Evolutionary conservation across 2,329 filamentous ascomycete species (phyloP).

Genomic region (Didymosphaeria variabile): DNA sequence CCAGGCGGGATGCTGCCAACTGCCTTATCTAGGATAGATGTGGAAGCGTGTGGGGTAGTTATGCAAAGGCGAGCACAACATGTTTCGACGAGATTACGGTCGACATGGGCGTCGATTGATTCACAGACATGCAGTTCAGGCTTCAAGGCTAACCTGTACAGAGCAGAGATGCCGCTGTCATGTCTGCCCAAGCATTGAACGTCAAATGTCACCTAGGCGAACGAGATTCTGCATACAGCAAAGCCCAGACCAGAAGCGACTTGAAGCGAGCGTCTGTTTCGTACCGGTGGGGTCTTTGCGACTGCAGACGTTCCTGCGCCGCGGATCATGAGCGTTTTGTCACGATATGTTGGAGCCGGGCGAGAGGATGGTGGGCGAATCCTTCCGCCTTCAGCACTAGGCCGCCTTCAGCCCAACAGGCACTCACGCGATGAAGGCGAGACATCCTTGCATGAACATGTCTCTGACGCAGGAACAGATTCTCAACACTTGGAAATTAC

Average conservation of each 20-base stretch:
- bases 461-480: background rate
- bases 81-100: slow-evolving; percentile 12
- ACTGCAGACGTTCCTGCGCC: slow-evolving; percentile 18
- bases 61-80: slow-evolving; percentile 12
- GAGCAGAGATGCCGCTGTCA: slow-evolving; percentile 24
- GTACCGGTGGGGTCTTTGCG: slow-evolving; percentile 23
- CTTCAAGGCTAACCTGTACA: slow-evolving; percentile 11
- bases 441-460: slow-evolving; percentile 13
- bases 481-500: background rate
- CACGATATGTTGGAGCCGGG: slow-evolving; percentile 28
- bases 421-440: slow-evolving; percentile 21
- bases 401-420: slow-evolving; percentile 9
- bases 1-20: slow-evolving; percentile 29
- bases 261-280: slow-evolving; percentile 22
- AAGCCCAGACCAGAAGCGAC: slow-evolving; percentile 9
- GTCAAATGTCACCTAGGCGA: slow-evolving; percentile 20
- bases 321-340: slow-evolving; percentile 24
- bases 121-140: slow-evolving; percentile 9
- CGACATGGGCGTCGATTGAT: slow-evolving; percentile 18
- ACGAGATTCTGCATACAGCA: slow-evolving; percentile 12
- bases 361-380: slow-evolving; percentile 22
- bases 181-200: slow-evolving; percentile 1
- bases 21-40: slow-evolving; percentile 36
- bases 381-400: slow-evolving; percentile 8
- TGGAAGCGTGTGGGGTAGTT: slow-evolving; percentile 26